Evolutionary conservation across 2,329 filamentous ascomycete genomes (phyloP).

Genomic region (Plectosphaerella sp.): DNA sequence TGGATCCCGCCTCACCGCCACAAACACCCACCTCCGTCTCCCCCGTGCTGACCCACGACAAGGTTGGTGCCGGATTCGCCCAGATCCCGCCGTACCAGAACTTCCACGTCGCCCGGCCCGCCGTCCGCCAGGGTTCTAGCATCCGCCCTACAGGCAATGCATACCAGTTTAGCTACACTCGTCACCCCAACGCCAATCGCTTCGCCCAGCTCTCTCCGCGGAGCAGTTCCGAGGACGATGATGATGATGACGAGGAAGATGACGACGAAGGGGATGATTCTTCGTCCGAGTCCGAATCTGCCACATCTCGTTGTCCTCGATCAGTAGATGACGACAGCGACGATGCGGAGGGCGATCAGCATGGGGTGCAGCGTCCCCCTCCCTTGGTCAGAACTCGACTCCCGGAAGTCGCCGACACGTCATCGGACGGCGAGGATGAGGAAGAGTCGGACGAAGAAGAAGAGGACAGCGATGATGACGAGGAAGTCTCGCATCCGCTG

Average conservation of each 20-base stretch:
- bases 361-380: neutral
- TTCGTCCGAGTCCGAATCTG: neutral
- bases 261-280: neutral
- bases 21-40: constrained; percentile 37
- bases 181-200: constrained; percentile 6
- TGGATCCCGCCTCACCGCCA: constrained; percentile 41
- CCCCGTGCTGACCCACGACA: constrained; percentile 27
- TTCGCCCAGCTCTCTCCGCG: constrained; percentile 23
- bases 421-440: constrained; percentile 5
- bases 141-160: constrained; percentile 37
- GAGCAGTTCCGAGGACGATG: constrained; percentile 26
- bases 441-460: constrained; percentile 5
- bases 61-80: constrained; percentile 16
- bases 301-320: neutral
- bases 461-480: neutral
- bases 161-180: constrained; percentile 35
- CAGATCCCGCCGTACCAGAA: constrained; percentile 26
- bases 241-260: constrained; percentile 8
- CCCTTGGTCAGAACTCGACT: neutral
- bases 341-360: neutral
- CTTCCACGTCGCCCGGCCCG: constrained; percentile 16
- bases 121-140: constrained; percentile 27
- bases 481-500: constrained; percentile 1
- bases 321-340: constrained; percentile 3
- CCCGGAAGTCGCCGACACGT: neutral